Percentiles rank a stretch among this genome's conserved stretches.
These are phyloP conservation scores for Cardamine occulta DNA, from an alignment of 345 rosid genomes.

Conservation along the genomic window DNA sequence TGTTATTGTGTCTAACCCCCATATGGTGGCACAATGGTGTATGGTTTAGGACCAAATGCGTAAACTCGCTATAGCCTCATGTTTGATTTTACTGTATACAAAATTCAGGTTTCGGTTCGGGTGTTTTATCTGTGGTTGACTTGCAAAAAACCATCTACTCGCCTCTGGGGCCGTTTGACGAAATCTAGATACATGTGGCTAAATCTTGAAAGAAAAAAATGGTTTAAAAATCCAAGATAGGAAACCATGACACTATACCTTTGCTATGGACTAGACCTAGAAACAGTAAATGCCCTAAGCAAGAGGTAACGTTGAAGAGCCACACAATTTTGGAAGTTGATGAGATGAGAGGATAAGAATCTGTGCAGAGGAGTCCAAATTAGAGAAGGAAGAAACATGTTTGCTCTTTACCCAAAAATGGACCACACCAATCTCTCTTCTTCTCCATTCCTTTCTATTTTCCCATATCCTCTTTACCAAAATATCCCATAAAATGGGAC, in stretches of 20 bases:
- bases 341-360: conserved; percentile 39
- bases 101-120: background rate
- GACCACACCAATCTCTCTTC: conserved; percentile 34
- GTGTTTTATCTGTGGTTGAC: background rate
- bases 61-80: background rate
- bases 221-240: background rate
- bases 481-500: conserved; percentile 14
- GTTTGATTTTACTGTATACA: background rate
- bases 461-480: conserved; percentile 24
- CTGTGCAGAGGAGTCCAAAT: conserved; percentile 38
- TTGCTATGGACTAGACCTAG: background rate
- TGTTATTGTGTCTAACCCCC: background rate
- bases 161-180: no score
- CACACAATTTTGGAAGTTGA: conserved; percentile 32
- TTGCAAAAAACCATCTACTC: background rate
- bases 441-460: conserved; percentile 18
- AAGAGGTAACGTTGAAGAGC: conserved; percentile 35
- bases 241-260: background rate
- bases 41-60: background rate
- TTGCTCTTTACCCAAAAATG: conserved; percentile 42
- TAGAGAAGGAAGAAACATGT: conserved; percentile 36
- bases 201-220: background rate
- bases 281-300: conserved; percentile 21
- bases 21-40: background rate
- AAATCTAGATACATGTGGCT: background rate